Evolutionary conservation across 2,329 filamentous ascomycete genomes (phyloP), one percentile per base, ranked within the genome.

Genomic region (Aspergillus oerlinghausenensis): DNA sequence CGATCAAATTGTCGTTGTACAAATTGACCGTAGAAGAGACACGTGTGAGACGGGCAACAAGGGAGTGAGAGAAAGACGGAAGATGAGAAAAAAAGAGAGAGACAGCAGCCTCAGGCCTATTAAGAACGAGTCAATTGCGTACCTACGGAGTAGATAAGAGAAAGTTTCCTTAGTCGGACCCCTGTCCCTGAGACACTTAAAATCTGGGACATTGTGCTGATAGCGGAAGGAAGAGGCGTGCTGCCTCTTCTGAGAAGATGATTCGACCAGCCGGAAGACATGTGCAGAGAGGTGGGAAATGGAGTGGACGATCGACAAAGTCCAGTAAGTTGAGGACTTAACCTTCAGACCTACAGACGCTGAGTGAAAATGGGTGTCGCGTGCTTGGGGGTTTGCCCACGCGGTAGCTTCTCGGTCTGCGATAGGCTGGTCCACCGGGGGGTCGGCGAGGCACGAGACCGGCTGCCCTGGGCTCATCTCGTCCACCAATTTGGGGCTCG

Each of bases 381-480:
- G 70, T 73, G 70, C 70, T 72, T 68, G 56, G 19, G 52, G 28
- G 51, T 55, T 29, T 29, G 65, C 65, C 65, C 70, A 73, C 70
- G 70, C 67, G 70, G 58, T 52, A 49, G 50, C 60, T 60, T 47
- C 8, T 52, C 6, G 50, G 26, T 23, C 29, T 40, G 25, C 69
- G 60, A 73, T 72, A 70, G 70, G 70, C 53, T 45, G 48, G 21
- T 48, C 19, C 38, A 35, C 55, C 29, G 51, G 42, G 55, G 55
- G 57, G 32, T 59, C 60, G 61, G 57, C 55, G 55, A 60, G 53
- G 64, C 64, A 68, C 62, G 68, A 64, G 60, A 69, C 64, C 65
- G 62, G 55, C 54, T 55, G 52, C 6, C 35, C 59, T 58, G 61
- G 59, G 55, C 61, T 47, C 51, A 45, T 55, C 50, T 62, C 65